phyloP scores from a whole-genome alignment of 352 stramenopile genomes.

The Hyaloperonospora arabidopsidis region DNA sequence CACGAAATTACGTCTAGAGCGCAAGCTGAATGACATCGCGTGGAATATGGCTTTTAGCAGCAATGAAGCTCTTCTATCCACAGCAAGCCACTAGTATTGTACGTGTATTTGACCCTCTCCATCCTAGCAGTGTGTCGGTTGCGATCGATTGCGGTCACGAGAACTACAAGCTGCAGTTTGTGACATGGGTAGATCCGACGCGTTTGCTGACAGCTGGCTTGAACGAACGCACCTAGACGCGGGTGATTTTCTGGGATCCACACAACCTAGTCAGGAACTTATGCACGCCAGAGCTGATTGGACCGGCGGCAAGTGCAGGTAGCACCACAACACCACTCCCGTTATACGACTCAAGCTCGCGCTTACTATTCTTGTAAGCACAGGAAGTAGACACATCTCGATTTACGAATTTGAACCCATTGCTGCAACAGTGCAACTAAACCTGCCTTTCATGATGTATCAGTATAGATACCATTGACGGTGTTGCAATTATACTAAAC shows the following conservation, averaged over 20 bases:
- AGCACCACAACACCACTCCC: conserved; percentile 44
- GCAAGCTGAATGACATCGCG: conserved; percentile 63
- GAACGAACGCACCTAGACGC: conserved; percentile 51
- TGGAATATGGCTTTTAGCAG: conserved; percentile 70
- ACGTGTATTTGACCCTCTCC: conserved; percentile 65
- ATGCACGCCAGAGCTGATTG: conserved; percentile 22
- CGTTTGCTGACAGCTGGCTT: conserved; percentile 52
- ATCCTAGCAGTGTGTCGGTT: conserved; percentile 35
- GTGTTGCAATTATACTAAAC: conserved; percentile 57
- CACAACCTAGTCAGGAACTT: conserved; percentile 64
- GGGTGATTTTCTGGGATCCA: conserved; percentile 68
- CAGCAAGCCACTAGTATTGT: conserved; percentile 63
- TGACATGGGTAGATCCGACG: conserved; percentile 38
- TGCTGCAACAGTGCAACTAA: conserved; percentile 38
- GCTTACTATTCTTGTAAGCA: conserved; percentile 56
- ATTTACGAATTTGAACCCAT: conserved; percentile 59
- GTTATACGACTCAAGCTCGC: conserved; percentile 65
- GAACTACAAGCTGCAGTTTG: conserved; percentile 60
- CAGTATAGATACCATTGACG: conserved; percentile 38
- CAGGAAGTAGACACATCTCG: conserved; percentile 60
- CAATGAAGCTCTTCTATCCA: conserved; percentile 57
- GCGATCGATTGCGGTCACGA: conserved; percentile 67
- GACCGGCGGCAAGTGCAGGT: conserved; percentile 25
- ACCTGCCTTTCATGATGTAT: conserved; percentile 55
- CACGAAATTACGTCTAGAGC: conserved; percentile 29